Base-by-base conservation (phyloP, 192 early-diverging fungal species). In the Oehlia diaphana region DNA sequence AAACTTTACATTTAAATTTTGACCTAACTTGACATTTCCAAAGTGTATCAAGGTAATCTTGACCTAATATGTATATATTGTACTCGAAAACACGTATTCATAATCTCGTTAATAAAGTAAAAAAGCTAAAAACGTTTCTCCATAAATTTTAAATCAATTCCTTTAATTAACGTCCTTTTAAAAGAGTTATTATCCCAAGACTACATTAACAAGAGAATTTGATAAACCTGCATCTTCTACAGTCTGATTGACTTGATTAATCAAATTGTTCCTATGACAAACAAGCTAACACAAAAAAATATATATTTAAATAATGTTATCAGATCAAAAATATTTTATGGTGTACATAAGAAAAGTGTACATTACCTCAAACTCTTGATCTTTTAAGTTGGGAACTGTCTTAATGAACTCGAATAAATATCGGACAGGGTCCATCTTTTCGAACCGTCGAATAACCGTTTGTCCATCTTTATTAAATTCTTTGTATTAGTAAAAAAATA, bases 341-440 rank as follows among this genome's bases (percentile, higher is more conserved):
- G 31, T 21, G 16, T 58, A 21, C 53, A 16, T 19, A 5, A 21
- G 13, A 53, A 21, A 58, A 21, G 19, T 21, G 53, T 21, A 58
- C 3, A 64, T 68, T 86, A 93, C 94, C 83, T 96, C 92, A 85
- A 96, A 96, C 31, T 81, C 85, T 31, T 92, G 86, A 9, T 79
- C 81, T 42, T 84, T 67, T 0, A 92, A 91, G 64, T 93, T 89
- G 42, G 93, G 88, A 16, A 91, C 86, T 65, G 89, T 84, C 82
- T 96, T 97, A 82, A 98, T 84, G 69, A 86, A 97, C 82, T 95
- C 92, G 87, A 97, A 97, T 47, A 99, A 81, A 8, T 82, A 81
- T 44, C 83, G 87, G 2, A 98, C 95, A 26, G 86, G 87, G 76
- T 93, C 94, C 1, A 89, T 79, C 81, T 93, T 94, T 47, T 82